These are phyloP conservation scores for Phtheirospermum japonicum DNA, from an alignment of 257 asterid genomes.

Conservation along the genomic window DNA sequence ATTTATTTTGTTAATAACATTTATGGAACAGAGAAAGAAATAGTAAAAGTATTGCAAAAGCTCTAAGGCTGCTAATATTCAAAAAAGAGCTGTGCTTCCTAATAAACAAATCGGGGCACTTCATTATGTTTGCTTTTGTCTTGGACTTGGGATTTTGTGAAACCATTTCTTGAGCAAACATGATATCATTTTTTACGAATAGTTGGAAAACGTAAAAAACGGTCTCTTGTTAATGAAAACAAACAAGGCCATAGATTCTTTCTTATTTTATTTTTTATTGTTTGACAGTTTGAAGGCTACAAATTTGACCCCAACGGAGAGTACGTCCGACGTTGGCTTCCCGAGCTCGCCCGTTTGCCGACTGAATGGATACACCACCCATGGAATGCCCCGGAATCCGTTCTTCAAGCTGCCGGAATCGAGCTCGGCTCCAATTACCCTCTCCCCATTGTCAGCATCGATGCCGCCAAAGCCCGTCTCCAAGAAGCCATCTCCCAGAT, in stretches of 20 bases:
- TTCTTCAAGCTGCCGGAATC: conserved; percentile 90
- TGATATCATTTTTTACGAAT: too few relatives aligned
- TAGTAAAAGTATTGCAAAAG: too few relatives aligned
- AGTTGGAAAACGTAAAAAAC: too few relatives aligned
- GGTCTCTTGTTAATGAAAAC: too few relatives aligned
- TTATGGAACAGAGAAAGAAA: too few relatives aligned
- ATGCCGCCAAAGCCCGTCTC: conserved; percentile 65
- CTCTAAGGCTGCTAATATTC: too few relatives aligned
- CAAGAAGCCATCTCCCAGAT: conserved; percentile 72
- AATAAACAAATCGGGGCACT: neutral
- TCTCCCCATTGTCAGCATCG: conserved; percentile 66
- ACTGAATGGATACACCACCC: conserved; percentile 98
- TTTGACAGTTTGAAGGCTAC: conserved; percentile 76
- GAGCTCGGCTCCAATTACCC: conserved; percentile 96
- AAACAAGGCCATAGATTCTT: too few relatives aligned
- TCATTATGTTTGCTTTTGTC: too few relatives aligned
- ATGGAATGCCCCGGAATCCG: conserved; percentile 81
- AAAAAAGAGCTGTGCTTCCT: neutral
- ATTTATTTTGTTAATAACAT: too few relatives aligned
- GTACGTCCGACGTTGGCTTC: conserved; percentile 95
- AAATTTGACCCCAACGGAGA: conserved; percentile 89
- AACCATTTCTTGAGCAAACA: neutral
- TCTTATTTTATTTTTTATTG: neutral
- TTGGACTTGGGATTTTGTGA: neutral
- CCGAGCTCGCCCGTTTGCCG: conserved; percentile 83